Base-by-base conservation (phyloP, 352 stramenopile species). In the Globisporangium spinosum region DNA sequence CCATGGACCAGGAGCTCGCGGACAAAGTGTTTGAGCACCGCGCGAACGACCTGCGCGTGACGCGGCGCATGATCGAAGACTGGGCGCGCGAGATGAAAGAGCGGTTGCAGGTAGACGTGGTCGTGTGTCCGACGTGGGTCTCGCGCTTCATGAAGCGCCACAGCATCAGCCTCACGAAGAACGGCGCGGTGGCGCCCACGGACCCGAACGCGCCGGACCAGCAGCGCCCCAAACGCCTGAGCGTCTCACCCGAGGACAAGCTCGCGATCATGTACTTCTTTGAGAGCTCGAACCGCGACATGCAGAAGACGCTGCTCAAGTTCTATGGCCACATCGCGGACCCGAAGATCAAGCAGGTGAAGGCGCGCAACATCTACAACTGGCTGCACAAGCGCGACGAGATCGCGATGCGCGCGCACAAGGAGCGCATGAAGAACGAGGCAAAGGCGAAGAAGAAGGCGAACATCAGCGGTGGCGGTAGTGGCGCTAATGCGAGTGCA, bases 121-220 rank as follows among this genome's bases (percentile, higher is more conserved):
- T 51, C 7, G 35, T 68, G 15, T 51, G 51, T n/a, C 62, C 62
- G 22, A 53, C 62, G 51, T 68, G 62, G 62, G 56, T 68, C 23
- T 62, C 51, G 25, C 62, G 62, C 34, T 68, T 68, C 62, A 68
- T 68, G 62, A 29, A 49, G 35, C 62, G 51, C 22, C 62, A 68
- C 5, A 22, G 62, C 23, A 55, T 68, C 32, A 68, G 53, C 23
- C 12, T 43, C 20, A 51, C 51, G 12, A 55, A 32, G 27, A 53
- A 45, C 51, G 62, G 62, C 34, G 34, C 62, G 6, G 34, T 68
- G 32, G 62, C 56, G 6, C 62, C 62, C 3, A 61, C 62, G 5
- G 62, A 68, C 17, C 38, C 53, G 62, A 53, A 27, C 40, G 53
- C 32, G 25, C 53, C 62, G 5, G 62, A 61, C 35, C 62, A 68